A percentile compares a stretch with the other conserved stretches of the same genome.
Evolutionary conservation across 2,329 filamentous ascomycete genomes (phyloP).

Genomic region (Penicillium sclerotigenum): DNA sequence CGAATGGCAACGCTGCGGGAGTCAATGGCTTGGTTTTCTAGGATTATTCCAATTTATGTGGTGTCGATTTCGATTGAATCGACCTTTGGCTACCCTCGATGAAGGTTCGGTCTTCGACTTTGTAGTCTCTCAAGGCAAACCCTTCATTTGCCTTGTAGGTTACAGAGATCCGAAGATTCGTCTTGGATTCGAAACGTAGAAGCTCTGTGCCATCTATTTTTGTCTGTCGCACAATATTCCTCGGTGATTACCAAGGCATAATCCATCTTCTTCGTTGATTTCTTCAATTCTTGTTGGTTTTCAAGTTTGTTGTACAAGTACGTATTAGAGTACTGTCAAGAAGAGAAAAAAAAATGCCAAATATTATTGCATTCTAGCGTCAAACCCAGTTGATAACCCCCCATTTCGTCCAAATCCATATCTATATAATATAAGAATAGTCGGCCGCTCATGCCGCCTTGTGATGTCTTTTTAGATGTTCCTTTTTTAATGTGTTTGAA

Average conservation of each 20-base stretch:
- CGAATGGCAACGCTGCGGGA: slow-evolving; percentile 44
- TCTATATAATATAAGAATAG: too few relatives aligned
- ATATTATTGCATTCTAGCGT: background rate
- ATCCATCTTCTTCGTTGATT: background rate
- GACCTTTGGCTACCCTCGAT: slow-evolving; percentile 13
- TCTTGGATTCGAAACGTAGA: background rate
- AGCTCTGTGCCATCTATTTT: background rate
- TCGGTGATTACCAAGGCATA: background rate
- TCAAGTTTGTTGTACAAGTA: slow-evolving; percentile 3
- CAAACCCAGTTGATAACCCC: background rate
- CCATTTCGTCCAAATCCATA: background rate
- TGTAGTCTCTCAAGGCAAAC: background rate
- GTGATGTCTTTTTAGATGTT: too few relatives aligned
- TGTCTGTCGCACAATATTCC: background rate
- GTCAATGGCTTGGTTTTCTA: slow-evolving; percentile 39
- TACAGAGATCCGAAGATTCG: background rate
- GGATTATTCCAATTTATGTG: background rate
- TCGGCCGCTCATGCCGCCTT: too few relatives aligned
- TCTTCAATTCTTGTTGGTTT: background rate
- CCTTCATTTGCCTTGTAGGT: background rate
- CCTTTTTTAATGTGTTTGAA: too few relatives aligned
- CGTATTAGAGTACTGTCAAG: slow-evolving; percentile 5
- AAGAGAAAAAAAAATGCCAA: slow-evolving; percentile 13
- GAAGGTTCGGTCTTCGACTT: background rate
- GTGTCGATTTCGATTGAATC: slow-evolving; percentile 5